Base-by-base conservation (phyloP, 2,329 filamentous ascomycete genomes). In the Sarocladium brachiariae region DNA sequence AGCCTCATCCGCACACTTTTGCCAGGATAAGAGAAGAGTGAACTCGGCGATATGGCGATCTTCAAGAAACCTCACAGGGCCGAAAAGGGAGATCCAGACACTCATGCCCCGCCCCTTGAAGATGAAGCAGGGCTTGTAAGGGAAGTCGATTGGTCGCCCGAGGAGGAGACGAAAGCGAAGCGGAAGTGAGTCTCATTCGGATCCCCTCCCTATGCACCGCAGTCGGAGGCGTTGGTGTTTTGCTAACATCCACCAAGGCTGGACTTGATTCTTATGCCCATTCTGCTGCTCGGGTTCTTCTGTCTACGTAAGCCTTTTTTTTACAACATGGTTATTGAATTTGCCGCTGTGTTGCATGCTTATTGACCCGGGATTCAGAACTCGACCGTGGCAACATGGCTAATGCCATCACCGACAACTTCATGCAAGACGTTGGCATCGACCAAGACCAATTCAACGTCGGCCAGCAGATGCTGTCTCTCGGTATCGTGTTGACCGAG, bases 401-500 rank as follows among this genome's bases (percentile, higher is more conserved):
- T 48, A 71, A 70, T 31, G 71, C 71, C 10, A 58, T 74, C 37
- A 73, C 71, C n/a, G 56, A 56, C 1, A 73, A 71, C 54, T 70
- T 77, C 53, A 67, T 73, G 18, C 55, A 65, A 31, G 73, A 76
- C 54, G 64, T 76, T n/a, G 59, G 64, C 13, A 69, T 76, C 54
- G 70, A 65, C 4, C 71, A 71, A 6, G 67, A 74, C 52, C 67
- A 76, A 53, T 68, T 74, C 58, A 76, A 76, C 34, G 60, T 73
- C 25, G 73, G 73, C 7, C 66, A 71, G 21, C 70, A 73, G 54
- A 59, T 76, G 43, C 60, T 75, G 1, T 74, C 70, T 0, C 62
- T 74, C 1, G 73, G 73, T 14, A 77, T 77, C 37, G 72, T 77
- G 2, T 62, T 76, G 3, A 75, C 76, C 1, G 70, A 71, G 52